Evolutionary conservation across 139 green algal genomes (phyloP).

Genomic region (Eudorina sp.): DNA sequence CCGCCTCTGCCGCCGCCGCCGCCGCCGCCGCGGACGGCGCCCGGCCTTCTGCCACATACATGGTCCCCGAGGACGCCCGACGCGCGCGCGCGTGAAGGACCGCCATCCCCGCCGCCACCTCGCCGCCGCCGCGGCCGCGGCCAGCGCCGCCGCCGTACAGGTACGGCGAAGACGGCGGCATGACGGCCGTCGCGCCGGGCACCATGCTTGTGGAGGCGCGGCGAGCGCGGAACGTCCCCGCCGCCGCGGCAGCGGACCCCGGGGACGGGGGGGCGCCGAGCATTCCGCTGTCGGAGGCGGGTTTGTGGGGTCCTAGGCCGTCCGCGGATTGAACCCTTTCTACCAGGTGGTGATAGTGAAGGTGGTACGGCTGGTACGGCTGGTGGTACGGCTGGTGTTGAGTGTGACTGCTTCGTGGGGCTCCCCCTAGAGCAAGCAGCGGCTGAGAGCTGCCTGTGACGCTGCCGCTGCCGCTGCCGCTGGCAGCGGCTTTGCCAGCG

Average conservation of each 20-base stretch:
- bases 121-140: neutral
- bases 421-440: neutral
- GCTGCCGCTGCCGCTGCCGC: neutral
- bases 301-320: neutral
- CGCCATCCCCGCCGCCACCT: too few species aligned
- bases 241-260: neutral
- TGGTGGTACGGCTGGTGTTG: too few species aligned
- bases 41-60: neutral
- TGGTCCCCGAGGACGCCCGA: neutral
- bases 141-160: neutral
- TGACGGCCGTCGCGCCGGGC: neutral
- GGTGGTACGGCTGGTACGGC: neutral
- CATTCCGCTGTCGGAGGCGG: neutral
- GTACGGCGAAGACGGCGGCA: neutral
- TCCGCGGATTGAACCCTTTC: neutral
- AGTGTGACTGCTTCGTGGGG: too few species aligned
- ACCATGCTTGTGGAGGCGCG: neutral
- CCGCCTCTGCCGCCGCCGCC: neutral
- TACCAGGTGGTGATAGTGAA: neutral
- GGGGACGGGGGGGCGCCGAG: neutral
- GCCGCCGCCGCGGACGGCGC: neutral
- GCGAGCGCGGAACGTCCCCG: neutral
- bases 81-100: too few species aligned
- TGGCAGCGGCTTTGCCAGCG: neutral
- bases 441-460: neutral